Evolutionary conservation across 2,329 filamentous ascomycete genomes (phyloP).

Genomic region (Aureobasidium sp.): DNA sequence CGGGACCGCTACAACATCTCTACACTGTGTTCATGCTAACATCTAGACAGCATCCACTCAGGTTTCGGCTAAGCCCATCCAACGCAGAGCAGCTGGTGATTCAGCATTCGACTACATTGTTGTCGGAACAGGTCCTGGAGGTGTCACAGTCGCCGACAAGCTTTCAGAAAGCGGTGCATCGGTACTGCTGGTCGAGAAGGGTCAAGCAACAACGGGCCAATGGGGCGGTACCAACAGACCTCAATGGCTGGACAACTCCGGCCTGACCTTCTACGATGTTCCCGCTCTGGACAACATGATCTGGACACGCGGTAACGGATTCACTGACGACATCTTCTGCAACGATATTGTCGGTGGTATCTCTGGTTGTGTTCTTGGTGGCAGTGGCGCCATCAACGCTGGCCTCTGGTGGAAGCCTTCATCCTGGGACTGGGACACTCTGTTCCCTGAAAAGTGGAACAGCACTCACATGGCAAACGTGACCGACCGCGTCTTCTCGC

Average conservation of each 20-base stretch:
- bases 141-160: constrained; percentile 13
- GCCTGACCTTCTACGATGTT: constrained; percentile 12
- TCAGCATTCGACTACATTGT: constrained; percentile 14
- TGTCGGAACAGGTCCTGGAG: constrained; percentile 11
- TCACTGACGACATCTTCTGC: constrained; percentile 15
- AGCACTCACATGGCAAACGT: constrained; percentile 42
- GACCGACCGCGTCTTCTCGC: constrained; percentile 38
- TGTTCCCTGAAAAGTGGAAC: constrained; percentile 47
- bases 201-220: constrained; percentile 5
- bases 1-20: not conserved
- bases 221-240: constrained; percentile 9
- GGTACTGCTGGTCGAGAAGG: constrained; percentile 5
- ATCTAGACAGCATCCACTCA: not conserved
- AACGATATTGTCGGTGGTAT: constrained; percentile 8
- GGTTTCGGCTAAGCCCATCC: constrained; percentile 7
- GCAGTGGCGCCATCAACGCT: constrained; percentile 49
- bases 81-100: not conserved
- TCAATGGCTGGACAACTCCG: constrained; percentile 5
- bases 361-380: constrained; percentile 45
- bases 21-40: not conserved
- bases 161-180: constrained; percentile 11
- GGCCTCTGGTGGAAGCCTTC: constrained; percentile 49
- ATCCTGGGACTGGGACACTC: constrained; percentile 46
- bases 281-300: constrained; percentile 10
- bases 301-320: constrained; percentile 12